Evolutionary conservation across 345 rosid genomes (phyloP), one percentile per base, ranked within the genome.

Genomic region (Boechera stricta): DNA sequence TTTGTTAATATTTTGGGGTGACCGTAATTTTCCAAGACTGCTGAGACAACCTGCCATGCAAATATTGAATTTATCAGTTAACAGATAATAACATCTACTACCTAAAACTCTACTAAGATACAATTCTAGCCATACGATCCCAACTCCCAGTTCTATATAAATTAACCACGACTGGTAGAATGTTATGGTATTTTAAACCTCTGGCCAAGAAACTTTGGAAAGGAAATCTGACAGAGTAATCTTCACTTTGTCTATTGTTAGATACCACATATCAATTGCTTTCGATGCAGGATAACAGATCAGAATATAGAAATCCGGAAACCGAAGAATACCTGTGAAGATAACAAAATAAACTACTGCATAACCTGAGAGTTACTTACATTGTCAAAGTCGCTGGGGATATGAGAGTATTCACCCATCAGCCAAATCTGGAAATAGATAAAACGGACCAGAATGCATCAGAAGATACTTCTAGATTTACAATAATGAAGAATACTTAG

Each of bases 11-110:
- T 79, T 79, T 84, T 87, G 24, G 82, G 67, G 39, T 77, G 81
- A 69, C 82, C 83, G 75, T 90, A 96, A 63, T 91, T 96, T 83
- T 96, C 98, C 86, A 96, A 82, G 63, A 91, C 93, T 64, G 86
- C 95, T 66, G 93, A 79, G 74, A 96, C 96, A 82, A 96, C 82
- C 99, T 96, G 88, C 81, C 63, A 76, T 71, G 66, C 70, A 71
- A 49, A 73, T 48, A 57, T 51, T 24, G 10, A 29, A 42, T 38
- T 47, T 13, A 58, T 65, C 36, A 67, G 53, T 53, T 61, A 38
- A 59, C 33, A 72, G 47, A 66, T 7, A 24, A 10, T 67, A 42
- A 51, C 58, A 65, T 31, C 47, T 72, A 31, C 51, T 21, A 58
- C 53, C 31, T 56, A 79, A 10, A 7, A 58, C 49, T 73, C 31